Conservation (phyloP, 768 basidiomycete genomes). For the Tephrocybe sp. region DNA sequence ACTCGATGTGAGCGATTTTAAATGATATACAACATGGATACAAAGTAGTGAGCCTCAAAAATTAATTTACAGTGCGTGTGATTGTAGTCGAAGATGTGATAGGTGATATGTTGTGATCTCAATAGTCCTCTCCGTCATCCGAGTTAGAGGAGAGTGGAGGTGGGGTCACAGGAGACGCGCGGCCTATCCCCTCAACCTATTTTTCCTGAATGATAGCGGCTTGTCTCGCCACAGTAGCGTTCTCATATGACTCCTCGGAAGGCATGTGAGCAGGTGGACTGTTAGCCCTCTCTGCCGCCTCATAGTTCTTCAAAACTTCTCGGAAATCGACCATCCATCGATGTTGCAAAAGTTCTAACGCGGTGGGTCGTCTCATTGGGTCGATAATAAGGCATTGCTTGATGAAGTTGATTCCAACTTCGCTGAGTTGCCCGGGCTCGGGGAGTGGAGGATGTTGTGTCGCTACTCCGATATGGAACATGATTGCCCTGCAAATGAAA, state of each 20-base stretch:
- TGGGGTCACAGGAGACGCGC: slow-evolving; percentile 50
- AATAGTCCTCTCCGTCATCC: slow-evolving; percentile 9
- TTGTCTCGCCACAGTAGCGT: slow-evolving; percentile 53
- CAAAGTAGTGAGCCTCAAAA: too few species aligned
- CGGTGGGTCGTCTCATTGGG: slow-evolving; percentile 78
- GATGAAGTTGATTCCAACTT: slow-evolving; percentile 90
- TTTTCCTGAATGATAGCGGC: slow-evolving; percentile 58
- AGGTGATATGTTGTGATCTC: neutral
- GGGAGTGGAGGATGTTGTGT: slow-evolving; percentile 96
- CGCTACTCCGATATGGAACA: slow-evolving; percentile 98
- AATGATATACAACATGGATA: too few species aligned
- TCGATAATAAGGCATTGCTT: slow-evolving; percentile 89
- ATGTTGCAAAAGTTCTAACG: slow-evolving; percentile 82
- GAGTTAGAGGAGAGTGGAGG: slow-evolving; percentile 30
- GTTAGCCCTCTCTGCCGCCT: slow-evolving; percentile 59
- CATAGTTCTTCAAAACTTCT: slow-evolving; percentile 66
- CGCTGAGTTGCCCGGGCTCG: slow-evolving; percentile 85
- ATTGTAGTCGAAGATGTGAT: too few species aligned
- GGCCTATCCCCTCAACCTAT: slow-evolving; percentile 56
- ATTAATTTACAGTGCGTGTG: too few species aligned
- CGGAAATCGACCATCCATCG: slow-evolving; percentile 88
- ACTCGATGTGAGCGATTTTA: too few species aligned
- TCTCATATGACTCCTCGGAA: slow-evolving; percentile 48
- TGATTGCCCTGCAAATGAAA: slow-evolving; percentile 79
- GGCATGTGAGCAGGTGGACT: slow-evolving; percentile 47